Percentiles rank a stretch among this genome's conserved stretches.
These are phyloP conservation scores for Yamadazyma ubonensis DNA, from an alignment of 805 yeast species.

Conservation along the genomic window DNA sequence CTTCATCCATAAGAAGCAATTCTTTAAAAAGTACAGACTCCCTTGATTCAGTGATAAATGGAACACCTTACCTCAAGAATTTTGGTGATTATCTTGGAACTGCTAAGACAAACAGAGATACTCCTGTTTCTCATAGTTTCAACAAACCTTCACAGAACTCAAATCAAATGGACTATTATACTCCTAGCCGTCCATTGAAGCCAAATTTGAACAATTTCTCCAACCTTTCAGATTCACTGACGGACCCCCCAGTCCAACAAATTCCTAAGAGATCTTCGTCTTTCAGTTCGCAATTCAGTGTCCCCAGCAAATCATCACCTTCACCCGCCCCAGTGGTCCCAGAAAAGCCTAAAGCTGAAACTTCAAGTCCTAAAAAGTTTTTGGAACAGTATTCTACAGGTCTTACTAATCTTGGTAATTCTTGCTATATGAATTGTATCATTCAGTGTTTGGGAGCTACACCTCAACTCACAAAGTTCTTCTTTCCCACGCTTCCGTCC, in stretches of 20 bases:
- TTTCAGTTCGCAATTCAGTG: background rate
- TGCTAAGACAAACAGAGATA: constrained; percentile 20
- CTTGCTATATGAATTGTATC: constrained; percentile 90
- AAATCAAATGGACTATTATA: constrained; percentile 6
- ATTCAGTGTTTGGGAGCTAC: constrained; percentile 85
- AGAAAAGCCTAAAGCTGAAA: too few species aligned
- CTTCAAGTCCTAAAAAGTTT: constrained; percentile 16
- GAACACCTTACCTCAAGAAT: constrained; percentile 28
- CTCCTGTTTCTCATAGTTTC: constrained; percentile 21
- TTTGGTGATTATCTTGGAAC: constrained; percentile 31
- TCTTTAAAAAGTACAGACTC: constrained; percentile 7
- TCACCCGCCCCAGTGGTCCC: background rate
- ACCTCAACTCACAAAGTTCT: constrained; percentile 59
- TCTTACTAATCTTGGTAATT: constrained; percentile 77
- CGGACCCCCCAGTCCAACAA: constrained; percentile 3
- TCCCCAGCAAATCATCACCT: background rate
- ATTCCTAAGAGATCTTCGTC: constrained; percentile 4
- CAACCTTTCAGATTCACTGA: background rate
- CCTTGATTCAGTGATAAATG: constrained; percentile 8
- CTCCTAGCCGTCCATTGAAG: constrained; percentile 13
- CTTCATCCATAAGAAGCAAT: constrained; percentile 9
- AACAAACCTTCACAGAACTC: background rate
- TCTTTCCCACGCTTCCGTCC: constrained; percentile 32
- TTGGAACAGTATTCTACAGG: constrained; percentile 61
- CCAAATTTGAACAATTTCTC: constrained; percentile 9